Conservation (phyloP, 176 grass and related monocot genomes). For the Musa acuminata region DNA sequence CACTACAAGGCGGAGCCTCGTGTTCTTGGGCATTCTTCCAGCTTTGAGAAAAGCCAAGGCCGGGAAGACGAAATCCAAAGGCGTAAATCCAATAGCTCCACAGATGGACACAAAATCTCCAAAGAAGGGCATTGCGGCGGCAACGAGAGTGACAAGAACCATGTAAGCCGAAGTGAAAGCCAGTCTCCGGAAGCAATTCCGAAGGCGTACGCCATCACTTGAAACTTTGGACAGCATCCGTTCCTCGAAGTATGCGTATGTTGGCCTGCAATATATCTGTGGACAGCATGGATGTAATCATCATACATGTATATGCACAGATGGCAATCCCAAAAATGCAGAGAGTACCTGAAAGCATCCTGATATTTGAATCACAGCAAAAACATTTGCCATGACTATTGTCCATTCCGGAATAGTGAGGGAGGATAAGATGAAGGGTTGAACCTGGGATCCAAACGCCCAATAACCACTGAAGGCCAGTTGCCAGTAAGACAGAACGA, state of each 20-base stretch:
- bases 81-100: slow-evolving; percentile 65
- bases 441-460: slow-evolving; percentile 61
- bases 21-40: slow-evolving; percentile 29
- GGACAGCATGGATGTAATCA: background rate
- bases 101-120: slow-evolving; percentile 79
- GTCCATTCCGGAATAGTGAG: slow-evolving; percentile 54
- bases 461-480: slow-evolving; percentile 64
- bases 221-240: slow-evolving; percentile 2
- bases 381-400: slow-evolving; percentile 69
- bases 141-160: slow-evolving; percentile 34
- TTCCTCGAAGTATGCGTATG: slow-evolving; percentile 46
- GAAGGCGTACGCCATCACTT: background rate
- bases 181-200: slow-evolving; percentile 30
- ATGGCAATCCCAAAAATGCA: background rate
- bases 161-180: slow-evolving; percentile 49
- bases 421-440: slow-evolving; percentile 68
- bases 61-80: slow-evolving; percentile 72
- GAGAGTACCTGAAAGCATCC: slow-evolving; percentile 72
- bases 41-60: slow-evolving; percentile 44
- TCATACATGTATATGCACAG: no score
- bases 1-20: slow-evolving; percentile 3
- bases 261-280: slow-evolving; percentile 79
- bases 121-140: slow-evolving; percentile 65
- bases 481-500: slow-evolving; percentile 60
- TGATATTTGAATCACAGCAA: slow-evolving; percentile 83